Evolutionary conservation across 352 stramenopile species (phyloP), one percentile per base, ranked within the genome.

Genomic region (Pythium vanterpoolii): DNA sequence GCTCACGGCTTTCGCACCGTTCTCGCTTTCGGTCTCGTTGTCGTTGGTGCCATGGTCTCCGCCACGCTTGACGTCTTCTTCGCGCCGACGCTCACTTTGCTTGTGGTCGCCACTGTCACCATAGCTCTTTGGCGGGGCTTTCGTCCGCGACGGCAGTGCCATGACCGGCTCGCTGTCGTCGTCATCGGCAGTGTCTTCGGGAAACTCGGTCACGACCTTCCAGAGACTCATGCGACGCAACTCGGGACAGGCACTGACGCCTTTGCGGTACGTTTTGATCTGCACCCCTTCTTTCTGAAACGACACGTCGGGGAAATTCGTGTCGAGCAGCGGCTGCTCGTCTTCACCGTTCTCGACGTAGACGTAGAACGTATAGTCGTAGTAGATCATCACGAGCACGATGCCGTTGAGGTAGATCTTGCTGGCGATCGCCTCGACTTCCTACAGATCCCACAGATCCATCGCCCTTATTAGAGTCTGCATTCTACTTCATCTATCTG

Each of bases 401-500:
- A 98, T 77, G 8, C 86, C 90, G 26, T 82, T 86, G 14, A 97
- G 77, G 70, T 98, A 97, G 26, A 89, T 87, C 72, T 98, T 98
- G 64, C 82, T 97, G n/a, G 90, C 92, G 58, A 98, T 90, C 11
- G 96, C 77, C 64, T 98, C 92, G 26, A 98, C 86, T 45, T 96
- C 83, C 73, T 94, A 62, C 24, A 75, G 19, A 45, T 27, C n/a
- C 5, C 34, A 46, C 19, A 39, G 1, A 45, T 50, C 7, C 19
- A 31, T 9, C 10, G 5, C 43, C 40, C 11, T n/a, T 21, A 46
- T 24, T 26, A n/a, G 43, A n/a, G 9, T 16, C 43, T 23, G 16
- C 2, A 6, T 31, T n/a, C 21, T 5, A 31, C 23, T 51, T n/a
- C n/a, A n/a, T 46, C 14, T 14, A 39, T 14, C 33, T 39, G 14